phyloP scores from a whole-genome alignment of 2,329 filamentous ascomycete genomes.

The Pseudogymnoascus sp. region DNA sequence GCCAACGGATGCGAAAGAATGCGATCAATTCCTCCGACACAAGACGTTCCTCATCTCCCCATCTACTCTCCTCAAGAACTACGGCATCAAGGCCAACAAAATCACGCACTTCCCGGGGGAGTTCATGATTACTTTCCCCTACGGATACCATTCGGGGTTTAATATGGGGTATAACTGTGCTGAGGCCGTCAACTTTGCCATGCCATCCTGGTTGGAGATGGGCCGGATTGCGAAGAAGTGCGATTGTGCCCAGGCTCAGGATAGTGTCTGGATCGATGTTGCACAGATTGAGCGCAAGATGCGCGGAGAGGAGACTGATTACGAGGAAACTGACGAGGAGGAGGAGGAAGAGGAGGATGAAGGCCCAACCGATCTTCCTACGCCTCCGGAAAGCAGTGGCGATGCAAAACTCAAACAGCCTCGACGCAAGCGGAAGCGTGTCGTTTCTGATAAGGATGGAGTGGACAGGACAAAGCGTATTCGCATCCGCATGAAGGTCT shows the following conservation, averaged over 20 bases:
- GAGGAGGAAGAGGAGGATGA: conserved; percentile 57
- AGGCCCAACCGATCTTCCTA: conserved; percentile 60
- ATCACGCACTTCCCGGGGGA: conserved; percentile 93
- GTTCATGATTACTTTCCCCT: conserved; percentile 97
- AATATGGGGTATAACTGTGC: conserved; percentile 98
- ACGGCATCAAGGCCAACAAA: conserved; percentile 92
- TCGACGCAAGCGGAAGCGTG: conserved; percentile 60
- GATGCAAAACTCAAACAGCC: conserved; percentile 55
- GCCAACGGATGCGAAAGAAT: conserved; percentile 91
- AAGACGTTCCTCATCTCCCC: conserved; percentile 97
- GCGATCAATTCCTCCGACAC: conserved; percentile 90
- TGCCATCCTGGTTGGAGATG: conserved; percentile 91
- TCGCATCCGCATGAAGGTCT: conserved; percentile 59
- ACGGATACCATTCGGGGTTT: conserved; percentile 96
- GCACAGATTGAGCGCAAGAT: conserved; percentile 92
- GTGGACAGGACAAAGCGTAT: conserved; percentile 58
- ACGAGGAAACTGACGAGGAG: conserved; percentile 67
- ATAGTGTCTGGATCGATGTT: conserved; percentile 98
- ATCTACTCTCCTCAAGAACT: conserved; percentile 74
- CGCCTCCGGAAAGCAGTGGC: conserved; percentile 63
- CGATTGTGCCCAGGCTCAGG: conserved; percentile 86
- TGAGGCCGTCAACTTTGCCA: conserved; percentile 95
- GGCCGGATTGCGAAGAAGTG: conserved; percentile 94
- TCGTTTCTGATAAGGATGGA: conserved; percentile 35
- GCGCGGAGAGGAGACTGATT: conserved; percentile 78